phyloP scores from a whole-genome alignment of 306 rosid species.

The Oemleria cerasiformis region DNA sequence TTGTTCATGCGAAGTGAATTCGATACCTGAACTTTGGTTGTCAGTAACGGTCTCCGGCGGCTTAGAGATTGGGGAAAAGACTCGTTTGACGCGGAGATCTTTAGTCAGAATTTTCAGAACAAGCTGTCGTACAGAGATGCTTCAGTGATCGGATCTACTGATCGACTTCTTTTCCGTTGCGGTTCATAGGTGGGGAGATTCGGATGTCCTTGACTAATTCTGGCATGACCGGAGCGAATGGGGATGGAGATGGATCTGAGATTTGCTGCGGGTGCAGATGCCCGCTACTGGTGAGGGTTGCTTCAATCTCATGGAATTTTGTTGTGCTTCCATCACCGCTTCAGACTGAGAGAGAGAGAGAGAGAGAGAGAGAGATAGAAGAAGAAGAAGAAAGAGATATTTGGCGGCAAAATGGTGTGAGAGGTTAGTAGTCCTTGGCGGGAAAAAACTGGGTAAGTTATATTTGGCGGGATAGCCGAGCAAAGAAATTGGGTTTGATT shows the following conservation, averaged over 20 bases:
- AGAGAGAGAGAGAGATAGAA: neutral
- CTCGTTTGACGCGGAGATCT: slow-evolving; percentile 69
- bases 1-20: neutral
- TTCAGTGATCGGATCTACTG: neutral
- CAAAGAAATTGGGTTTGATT: neutral
- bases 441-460: slow-evolving; percentile 3
- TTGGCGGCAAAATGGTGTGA: slow-evolving; percentile 9
- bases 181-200: neutral
- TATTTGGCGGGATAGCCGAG: slow-evolving; percentile 35
- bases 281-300: slow-evolving; percentile 4
- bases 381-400: neutral
- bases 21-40: neutral
- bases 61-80: slow-evolving; percentile 46
- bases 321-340: neutral
- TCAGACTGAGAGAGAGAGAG: neutral
- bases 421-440: slow-evolving; percentile 22
- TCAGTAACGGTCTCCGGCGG: neutral
- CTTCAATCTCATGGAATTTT: slow-evolving; percentile 11
- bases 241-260: slow-evolving; percentile 23
- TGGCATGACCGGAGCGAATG: slow-evolving; percentile 26
- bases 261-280: slow-evolving; percentile 28
- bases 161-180: slow-evolving; percentile 8
- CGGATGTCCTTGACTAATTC: neutral
- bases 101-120: slow-evolving; percentile 26
- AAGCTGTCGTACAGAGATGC: slow-evolving; percentile 2